Conservation (phyloP, 257 asterid species). For the Cynanchum wilfordii region DNA sequence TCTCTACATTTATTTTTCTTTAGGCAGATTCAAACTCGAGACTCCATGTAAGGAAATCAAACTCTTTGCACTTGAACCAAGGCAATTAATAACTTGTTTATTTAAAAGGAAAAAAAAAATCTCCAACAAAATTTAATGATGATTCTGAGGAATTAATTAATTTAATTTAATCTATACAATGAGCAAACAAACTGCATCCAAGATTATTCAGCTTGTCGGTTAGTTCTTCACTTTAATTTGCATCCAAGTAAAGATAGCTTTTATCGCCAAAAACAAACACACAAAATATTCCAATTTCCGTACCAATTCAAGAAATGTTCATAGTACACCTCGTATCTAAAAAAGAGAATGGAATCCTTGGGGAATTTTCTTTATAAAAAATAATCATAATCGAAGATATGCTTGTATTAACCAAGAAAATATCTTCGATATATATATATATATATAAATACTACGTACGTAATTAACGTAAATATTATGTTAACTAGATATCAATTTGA, state of each 20-base stretch:
- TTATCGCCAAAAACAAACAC: no score
- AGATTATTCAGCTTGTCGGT: conserved; percentile 6
- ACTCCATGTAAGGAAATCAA: no score
- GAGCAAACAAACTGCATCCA: conserved; percentile 4
- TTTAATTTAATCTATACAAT: background rate
- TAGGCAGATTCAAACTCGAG: no score
- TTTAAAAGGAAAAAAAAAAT: background rate
- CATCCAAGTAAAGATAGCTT: background rate
- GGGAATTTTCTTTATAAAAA: background rate
- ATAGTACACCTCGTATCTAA: background rate
- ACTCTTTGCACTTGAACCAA: no score
- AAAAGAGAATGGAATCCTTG: background rate
- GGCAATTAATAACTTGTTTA: no score
- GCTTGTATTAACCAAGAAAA: background rate
- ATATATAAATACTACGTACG: no score
- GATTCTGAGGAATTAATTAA: background rate
- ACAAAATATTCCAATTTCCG: background rate
- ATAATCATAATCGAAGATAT: background rate
- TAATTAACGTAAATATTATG: no score
- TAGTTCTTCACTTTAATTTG: background rate
- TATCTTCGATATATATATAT: background rate
- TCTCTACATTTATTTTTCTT: no score
- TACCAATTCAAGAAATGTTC: background rate
- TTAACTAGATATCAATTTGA: no score
- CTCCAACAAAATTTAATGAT: conserved; percentile 3